phyloP scores from a whole-genome alignment of 1,139 yeast genomes.

The Saccharomyces hybrid region DNA sequence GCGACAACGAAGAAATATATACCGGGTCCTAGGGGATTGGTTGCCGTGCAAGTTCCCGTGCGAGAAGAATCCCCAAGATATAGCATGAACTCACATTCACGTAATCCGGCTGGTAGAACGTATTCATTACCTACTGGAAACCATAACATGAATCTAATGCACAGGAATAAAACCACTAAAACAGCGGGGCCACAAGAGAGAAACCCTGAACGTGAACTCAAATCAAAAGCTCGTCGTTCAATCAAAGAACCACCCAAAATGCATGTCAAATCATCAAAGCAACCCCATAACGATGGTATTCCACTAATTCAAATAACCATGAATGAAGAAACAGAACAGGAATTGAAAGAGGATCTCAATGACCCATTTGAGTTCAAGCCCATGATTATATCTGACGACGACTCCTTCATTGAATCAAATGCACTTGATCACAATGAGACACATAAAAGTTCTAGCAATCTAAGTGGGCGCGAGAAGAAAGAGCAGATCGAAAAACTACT shows the following conservation, averaged over 20 bases:
- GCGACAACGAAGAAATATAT: constrained; percentile 38
- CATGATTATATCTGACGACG: not conserved
- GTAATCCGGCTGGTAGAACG: not conserved
- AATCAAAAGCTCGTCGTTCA: not conserved
- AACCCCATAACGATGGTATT: not conserved
- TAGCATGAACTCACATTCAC: not conserved
- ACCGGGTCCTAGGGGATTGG: constrained; percentile 41
- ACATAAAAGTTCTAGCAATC: not conserved
- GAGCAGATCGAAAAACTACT: not conserved
- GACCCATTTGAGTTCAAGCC: not conserved
- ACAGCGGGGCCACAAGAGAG: not conserved
- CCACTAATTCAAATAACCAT: constrained; percentile 11
- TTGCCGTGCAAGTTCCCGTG: constrained; percentile 40
- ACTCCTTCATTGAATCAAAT: not conserved
- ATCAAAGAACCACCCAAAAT: not conserved
- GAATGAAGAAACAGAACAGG: constrained; percentile 14
- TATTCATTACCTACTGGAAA: not conserved
- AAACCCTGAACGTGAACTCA: not conserved
- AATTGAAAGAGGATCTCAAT: constrained; percentile 3
- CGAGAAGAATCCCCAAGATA: constrained; percentile 15
- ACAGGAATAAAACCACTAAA: not conserved
- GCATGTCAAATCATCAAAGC: not conserved
- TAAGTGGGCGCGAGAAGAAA: not conserved
- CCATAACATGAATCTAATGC: not conserved
- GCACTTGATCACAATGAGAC: not conserved